Base-by-base conservation (phyloP, 2,329 filamentous ascomycete genomes). In the Grosmannia serpens region DNA sequence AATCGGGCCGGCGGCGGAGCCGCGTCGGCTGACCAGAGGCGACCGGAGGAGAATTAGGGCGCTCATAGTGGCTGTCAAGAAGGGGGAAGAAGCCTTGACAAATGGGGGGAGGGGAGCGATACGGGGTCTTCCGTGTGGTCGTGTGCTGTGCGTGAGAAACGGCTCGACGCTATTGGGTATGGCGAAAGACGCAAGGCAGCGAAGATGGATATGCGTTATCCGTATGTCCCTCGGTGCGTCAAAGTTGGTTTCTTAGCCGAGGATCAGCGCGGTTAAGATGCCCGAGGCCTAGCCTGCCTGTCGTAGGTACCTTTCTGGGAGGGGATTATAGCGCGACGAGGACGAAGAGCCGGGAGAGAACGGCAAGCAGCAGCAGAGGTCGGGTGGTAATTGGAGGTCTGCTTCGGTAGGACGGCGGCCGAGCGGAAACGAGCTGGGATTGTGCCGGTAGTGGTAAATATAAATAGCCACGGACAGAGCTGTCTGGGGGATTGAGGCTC, bases 251-350 rank as follows among this genome's bases (percentile, higher is more conserved):
- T 6, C 31, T 49, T 62, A 62, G 61, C 61, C 61, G 61, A 62
- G 61, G 61, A 62, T 60, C 55, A 59, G 46, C 49, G 38, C 61
- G 59, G 61, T 53, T 62, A 31, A 20, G 10, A n/a, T n/a, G n/a
- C n/a, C n/a, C n/a, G n/a, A n/a, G n/a, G n/a, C n/a, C n/a, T n/a
- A n/a, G n/a, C n/a, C n/a, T n/a, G n/a, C 13, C 13, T 54, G 9
- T 4, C 33, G 33, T 8, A 35, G 4, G 10, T 35, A 35, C 4
- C 33, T 35, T 13, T 44, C 31, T 22, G 4, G 3, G 22, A 7
- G 20, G 53, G 26, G 44, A 27, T 13, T 27, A 27, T 41, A 44
- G 24, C 26, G 35, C 22, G 35, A 29, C 35, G 35, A 26, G 13
- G 35, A 26, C 33, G 15, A 22, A 17, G n/a, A 24, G 51, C n/a